Base-by-base conservation (phyloP, 2,329 filamentous ascomycete species). In the Torrubiellomyces zombiae region DNA sequence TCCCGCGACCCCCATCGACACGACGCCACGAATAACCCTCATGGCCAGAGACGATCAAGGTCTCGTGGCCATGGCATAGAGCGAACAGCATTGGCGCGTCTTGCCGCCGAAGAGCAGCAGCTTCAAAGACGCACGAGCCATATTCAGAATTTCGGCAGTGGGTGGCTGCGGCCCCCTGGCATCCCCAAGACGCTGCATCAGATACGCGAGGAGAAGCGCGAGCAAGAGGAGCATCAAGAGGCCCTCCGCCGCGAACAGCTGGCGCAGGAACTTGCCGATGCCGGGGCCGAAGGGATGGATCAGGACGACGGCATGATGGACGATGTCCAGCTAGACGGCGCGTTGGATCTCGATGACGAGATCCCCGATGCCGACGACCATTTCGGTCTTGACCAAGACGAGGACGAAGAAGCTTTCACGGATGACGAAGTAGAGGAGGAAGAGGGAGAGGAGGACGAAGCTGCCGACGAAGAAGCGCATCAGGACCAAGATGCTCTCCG, bases 141-240 rank as follows among this genome's bases (percentile, higher is more conserved):
- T 36, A 76, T 95, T 16, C 69, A 77, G 23, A 79, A 83, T 41
- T 94, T 91, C 44, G 89, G 89, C 31, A 78, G 75, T 36, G 68
- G 67, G 21, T 98, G 89, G 89, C 74, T 98, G 28, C 79, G 77
- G 30, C 89, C 89, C 0, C 83, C 82, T 0, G 89, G 86, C 6
- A 65, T 93, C 28, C 50, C 71, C 29, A 98, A 95, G 60, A 93
- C 86, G 1, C 69, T 93, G 31, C 75, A 91, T 44, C 83, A 91
- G 33, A 69, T 83, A 53, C 75, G 78, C 20, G 89, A 98, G 51
- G 89, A 98, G 55, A 72, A 75, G 36, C 68, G 78, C 8, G 89
- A 98, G 56, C 67, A 79, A 28, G 76, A 86, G 45, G 89, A 98
- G 50, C 79, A 85, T 31, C 69, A 79, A 33, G 73, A 79, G 42